These are phyloP conservation scores for Lolium rigidum DNA, from an alignment of 176 grass and related monocot genomes.

Conservation along the genomic window DNA sequence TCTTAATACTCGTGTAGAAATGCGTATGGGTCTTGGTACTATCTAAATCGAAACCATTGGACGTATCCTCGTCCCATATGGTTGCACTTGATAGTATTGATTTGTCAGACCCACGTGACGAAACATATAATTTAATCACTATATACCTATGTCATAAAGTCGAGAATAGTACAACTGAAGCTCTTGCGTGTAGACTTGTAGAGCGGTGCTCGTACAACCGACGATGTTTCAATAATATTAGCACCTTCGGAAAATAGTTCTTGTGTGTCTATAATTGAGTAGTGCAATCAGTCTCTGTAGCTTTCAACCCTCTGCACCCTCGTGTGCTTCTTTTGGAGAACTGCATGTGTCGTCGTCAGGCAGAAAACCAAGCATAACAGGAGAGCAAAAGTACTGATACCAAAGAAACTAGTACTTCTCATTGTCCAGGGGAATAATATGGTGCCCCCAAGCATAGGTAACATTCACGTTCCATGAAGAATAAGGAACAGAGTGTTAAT, in stretches of 20 bases:
- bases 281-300: background rate
- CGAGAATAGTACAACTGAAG: slow-evolving; percentile 19
- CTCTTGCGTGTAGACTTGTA: background rate
- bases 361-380: background rate
- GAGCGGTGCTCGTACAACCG: too few species aligned
- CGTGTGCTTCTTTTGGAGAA: background rate
- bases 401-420: background rate
- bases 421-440: background rate
- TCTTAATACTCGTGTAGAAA: background rate
- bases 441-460: background rate
- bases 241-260: background rate
- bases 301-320: background rate
- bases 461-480: background rate
- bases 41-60: slow-evolving; percentile 2
- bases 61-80: slow-evolving; percentile 2
- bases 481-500: background rate
- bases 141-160: background rate
- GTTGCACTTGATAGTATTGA: background rate
- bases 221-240: slow-evolving; percentile 18
- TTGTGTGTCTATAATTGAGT: slow-evolving; percentile 12
- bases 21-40: slow-evolving; percentile 2
- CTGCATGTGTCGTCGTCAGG: slow-evolving; percentile 19
- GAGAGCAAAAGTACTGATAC: background rate
- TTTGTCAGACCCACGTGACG: background rate
- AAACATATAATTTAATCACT: slow-evolving; percentile 9